Evolutionary conservation across 148 eudicot species (phyloP), one percentile per base, ranked within the genome.

Genomic region (Chenopodium formosanum): DNA sequence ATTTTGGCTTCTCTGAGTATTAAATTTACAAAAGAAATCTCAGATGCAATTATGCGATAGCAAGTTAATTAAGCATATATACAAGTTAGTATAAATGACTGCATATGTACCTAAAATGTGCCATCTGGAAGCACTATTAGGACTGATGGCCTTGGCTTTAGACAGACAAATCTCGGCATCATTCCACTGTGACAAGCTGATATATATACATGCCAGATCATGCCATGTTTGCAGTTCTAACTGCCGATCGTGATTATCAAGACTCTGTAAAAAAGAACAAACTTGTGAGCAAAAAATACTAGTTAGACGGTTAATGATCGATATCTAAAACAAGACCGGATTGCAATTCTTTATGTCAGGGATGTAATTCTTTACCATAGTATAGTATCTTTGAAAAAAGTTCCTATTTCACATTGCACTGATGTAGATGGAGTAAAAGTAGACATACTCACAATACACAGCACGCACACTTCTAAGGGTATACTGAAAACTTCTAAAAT

Each of bases 151-250:
- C 82, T 87, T 86, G 47, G 91, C 88, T 88, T 92, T 94, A 53
- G 90, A 89, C 65, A 96, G 90, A 90, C 98, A 96, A 46, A 84
- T 81, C 85, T 96, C 95, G 17, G 91, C 94, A 77, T 96, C 99
- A 17, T 76, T 81, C 97, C 94, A 94, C 56, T 79, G 88, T 32
- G 92, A 91, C 85, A 94, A 86, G 82, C 85, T 85, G 76, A 90
- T 90, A 84, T 95, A 95, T 70, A 91, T 85, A 80, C 80, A 71
- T 84, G 93, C 94, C 68, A 95, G 89, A 88, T 94, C 95, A 77
- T 85, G 89, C 99, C 99, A 95, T 1, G 89, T 91, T 78, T 91
- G 94, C 86, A 86, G 70, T 84, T 92, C 94, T 88, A 90, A 85
- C 78, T 86, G 83, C 75, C 80, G 86, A 64, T 84, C 84, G 53